Conservation (phyloP, 2,329 filamentous ascomycete genomes). For the Zymoseptoria tritici region DNA sequence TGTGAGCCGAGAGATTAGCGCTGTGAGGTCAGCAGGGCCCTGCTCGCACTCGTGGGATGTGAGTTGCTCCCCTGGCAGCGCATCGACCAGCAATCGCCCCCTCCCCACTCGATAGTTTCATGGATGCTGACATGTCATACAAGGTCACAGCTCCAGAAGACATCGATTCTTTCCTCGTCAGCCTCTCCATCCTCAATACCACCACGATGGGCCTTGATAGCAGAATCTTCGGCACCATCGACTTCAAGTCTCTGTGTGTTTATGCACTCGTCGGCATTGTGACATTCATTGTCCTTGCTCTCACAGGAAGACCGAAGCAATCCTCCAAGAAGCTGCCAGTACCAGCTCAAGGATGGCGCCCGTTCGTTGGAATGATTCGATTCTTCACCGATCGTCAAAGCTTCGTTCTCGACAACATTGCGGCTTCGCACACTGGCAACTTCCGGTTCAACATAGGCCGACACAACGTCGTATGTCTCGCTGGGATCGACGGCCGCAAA, state of each 20-base stretch:
- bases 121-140: no score
- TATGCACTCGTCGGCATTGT: not conserved
- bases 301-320: not conserved
- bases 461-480: conserved; percentile 40
- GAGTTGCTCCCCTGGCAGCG: no score
- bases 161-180: no score
- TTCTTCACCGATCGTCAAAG: not conserved
- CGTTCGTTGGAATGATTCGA: not conserved
- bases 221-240: no score
- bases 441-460: conserved; percentile 46
- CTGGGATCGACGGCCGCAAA: conserved; percentile 37
- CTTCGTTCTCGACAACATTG: not conserved
- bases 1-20: no score
- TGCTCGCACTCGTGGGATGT: no score
- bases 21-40: no score
- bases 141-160: no score
- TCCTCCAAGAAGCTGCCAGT: not conserved
- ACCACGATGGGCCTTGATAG: no score
- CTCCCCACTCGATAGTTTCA: no score
- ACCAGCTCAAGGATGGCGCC: not conserved
- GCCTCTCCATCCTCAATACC: no score
- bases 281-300: not conserved
- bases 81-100: no score
- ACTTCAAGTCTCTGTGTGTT: not conserved
- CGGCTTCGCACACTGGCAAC: conserved; percentile 32